These are phyloP conservation scores for Inga oerstediana DNA, from an alignment of 306 rosid species.

Conservation along the genomic window DNA sequence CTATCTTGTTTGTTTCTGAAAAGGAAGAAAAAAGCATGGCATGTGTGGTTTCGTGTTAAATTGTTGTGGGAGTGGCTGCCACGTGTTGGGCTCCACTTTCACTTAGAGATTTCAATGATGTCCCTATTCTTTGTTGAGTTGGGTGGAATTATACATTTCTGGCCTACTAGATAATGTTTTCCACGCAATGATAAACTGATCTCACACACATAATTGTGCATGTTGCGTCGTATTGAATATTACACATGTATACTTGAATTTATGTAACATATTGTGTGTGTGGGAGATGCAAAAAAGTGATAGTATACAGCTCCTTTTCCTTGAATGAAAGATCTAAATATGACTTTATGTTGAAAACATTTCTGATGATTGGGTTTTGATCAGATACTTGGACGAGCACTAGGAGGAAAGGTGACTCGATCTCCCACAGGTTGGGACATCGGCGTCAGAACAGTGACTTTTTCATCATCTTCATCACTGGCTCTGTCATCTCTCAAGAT, in stretches of 20 bases:
- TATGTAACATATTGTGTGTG: neutral
- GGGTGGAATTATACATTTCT: too few relatives aligned
- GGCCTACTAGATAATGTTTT: neutral
- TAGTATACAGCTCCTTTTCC: neutral
- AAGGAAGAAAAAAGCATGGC: neutral
- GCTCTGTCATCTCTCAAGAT: slow-evolving; percentile 49
- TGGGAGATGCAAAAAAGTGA: neutral
- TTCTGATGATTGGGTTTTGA: neutral
- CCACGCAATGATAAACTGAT: neutral
- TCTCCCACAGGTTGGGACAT: slow-evolving; percentile 88
- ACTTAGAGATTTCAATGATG: neutral
- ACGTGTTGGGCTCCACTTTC: too few relatives aligned
- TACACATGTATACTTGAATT: neutral
- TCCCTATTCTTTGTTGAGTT: neutral
- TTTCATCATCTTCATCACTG: slow-evolving; percentile 54
- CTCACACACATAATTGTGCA: neutral
- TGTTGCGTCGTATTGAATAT: neutral
- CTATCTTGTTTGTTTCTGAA: neutral
- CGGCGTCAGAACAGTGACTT: slow-evolving; percentile 63
- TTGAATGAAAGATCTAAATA: neutral
- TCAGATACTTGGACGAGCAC: slow-evolving; percentile 76
- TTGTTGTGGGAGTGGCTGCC: too few relatives aligned
- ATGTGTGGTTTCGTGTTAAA: neutral
- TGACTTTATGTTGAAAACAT: neutral
- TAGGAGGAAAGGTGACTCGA: slow-evolving; percentile 85